Evolutionary conservation across 2,329 filamentous ascomycete species (phyloP).

Genomic region (Ophiostoma sp.): DNA sequence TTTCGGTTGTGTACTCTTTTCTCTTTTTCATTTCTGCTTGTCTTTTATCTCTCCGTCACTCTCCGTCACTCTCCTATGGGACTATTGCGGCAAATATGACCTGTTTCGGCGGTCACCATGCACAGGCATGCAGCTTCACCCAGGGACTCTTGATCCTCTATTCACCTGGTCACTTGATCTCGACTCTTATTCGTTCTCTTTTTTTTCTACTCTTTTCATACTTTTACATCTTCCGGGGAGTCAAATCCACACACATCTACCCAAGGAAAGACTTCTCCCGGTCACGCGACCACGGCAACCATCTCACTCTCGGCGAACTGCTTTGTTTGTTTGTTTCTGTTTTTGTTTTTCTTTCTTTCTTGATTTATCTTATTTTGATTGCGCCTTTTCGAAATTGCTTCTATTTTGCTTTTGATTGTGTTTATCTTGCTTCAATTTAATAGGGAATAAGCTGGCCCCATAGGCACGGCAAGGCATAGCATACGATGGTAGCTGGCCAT

Average conservation of each 20-base stretch:
- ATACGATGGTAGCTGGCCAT: neutral
- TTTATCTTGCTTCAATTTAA: neutral
- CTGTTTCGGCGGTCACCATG: conserved; percentile 17
- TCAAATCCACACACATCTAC: neutral
- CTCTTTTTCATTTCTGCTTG: neutral
- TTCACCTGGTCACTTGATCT: neutral
- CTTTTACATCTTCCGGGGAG: conserved; percentile 1
- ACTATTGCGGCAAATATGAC: conserved; percentile 10
- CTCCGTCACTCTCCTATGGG: neutral
- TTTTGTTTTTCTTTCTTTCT: neutral
- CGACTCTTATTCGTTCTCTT: neutral
- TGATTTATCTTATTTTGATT: neutral
- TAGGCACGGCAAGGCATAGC: neutral
- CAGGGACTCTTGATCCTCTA: neutral
- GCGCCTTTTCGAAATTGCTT: conserved; percentile 7
- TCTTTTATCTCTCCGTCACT: neutral
- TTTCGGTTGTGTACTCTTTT: neutral
- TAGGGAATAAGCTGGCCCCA: neutral
- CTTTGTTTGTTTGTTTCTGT: neutral
- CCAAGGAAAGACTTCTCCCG: conserved; percentile 21
- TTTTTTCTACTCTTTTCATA: neutral
- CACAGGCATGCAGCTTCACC: conserved; percentile 16
- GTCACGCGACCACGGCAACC: conserved; percentile 22
- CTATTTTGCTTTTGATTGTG: neutral
- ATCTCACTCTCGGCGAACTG: neutral